Evolutionary conservation across 2,329 filamentous ascomycete genomes (phyloP), one percentile per base, ranked within the genome.

Genomic region (Fusarium mangiferae): DNA sequence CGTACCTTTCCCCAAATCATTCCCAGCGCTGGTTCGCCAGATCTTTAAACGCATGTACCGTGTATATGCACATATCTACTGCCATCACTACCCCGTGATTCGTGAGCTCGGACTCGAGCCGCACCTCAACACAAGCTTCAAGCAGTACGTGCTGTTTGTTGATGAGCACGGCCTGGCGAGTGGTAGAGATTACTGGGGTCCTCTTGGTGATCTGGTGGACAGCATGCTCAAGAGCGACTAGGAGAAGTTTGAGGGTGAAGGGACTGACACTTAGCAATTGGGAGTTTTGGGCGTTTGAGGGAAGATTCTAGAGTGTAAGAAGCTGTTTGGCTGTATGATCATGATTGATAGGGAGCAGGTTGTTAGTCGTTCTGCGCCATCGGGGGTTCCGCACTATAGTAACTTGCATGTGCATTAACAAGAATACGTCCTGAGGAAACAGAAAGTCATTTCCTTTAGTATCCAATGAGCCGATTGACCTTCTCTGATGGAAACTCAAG

Each of bases 31-130:
- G 64, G 92, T 98, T 72, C 93, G 94, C 76, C 96, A 98, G 84
- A 95, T 99, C 82, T 98, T 98, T 90, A 99, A 99, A 89, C 93
- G 96, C 81, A 92, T 99, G 86, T 99, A 98, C 85, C 93, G 96
- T 77, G 96, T 99, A 72, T 99, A 99, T 83, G 96, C 96, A 48
- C 96, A 99, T 85, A 98, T 99, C 78, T 99, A 99, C 90, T 99
- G 97, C 87, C 96, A 99, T 84, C 96, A 99, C 86, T 99, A 99
- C 85, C 95, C 95, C 41, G 95, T 99, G 75, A 93, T 99, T 77
- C 93, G 97, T 67, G 95, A 98, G 82, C 90, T 99, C 44, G 96
- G 96, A 28, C 89, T 99, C 66, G 96, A 99, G 84, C 95, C 97
- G 49, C 96, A 99, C 83, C 90, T 99, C 75, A 99, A 99, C 85